Evolutionary conservation across 2,329 filamentous ascomycete genomes (phyloP).

Genomic region (Peltaster fructicola): DNA sequence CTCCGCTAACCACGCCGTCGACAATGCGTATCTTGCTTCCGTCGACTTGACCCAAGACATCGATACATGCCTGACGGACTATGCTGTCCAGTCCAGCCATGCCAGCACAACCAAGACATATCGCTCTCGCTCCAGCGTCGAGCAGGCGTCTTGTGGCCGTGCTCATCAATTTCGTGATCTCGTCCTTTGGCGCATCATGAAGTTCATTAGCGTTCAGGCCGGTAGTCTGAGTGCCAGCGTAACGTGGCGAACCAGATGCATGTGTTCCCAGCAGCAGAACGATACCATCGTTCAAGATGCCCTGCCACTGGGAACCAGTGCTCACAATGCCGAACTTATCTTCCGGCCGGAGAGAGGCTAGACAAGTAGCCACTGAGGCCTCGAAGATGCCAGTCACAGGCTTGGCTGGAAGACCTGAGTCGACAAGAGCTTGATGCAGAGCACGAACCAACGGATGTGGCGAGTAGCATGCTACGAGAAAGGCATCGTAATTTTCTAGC

Average conservation of each 20-base stretch:
- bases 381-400: conserved; percentile 76
- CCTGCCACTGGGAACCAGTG: conserved; percentile 71
- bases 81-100: conserved; percentile 74
- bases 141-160: conserved; percentile 53
- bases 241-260: conserved; percentile 26
- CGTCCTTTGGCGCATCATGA: conserved; percentile 46
- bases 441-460: conserved; percentile 55
- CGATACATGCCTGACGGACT: conserved; percentile 50
- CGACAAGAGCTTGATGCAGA: conserved; percentile 11
- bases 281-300: conserved; percentile 50
- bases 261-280: conserved; percentile 40
- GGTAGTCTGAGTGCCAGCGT: conserved; percentile 68
- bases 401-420: conserved; percentile 18
- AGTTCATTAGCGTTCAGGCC: conserved; percentile 66
- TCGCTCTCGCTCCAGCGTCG: conserved; percentile 25
- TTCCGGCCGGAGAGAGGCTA: conserved; percentile 35
- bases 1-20: conserved; percentile 60
- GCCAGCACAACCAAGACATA: conserved; percentile 77
- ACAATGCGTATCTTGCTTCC: conserved; percentile 42
- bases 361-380: conserved; percentile 49
- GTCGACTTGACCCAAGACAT: conserved; percentile 36
- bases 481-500: conserved; percentile 44
- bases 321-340: conserved; percentile 71
- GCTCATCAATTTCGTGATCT: conserved; percentile 48
- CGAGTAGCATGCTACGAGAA: conserved; percentile 78